Base-by-base conservation (phyloP, 2,329 filamentous ascomycete species). In the Xylariaceae sp. region DNA sequence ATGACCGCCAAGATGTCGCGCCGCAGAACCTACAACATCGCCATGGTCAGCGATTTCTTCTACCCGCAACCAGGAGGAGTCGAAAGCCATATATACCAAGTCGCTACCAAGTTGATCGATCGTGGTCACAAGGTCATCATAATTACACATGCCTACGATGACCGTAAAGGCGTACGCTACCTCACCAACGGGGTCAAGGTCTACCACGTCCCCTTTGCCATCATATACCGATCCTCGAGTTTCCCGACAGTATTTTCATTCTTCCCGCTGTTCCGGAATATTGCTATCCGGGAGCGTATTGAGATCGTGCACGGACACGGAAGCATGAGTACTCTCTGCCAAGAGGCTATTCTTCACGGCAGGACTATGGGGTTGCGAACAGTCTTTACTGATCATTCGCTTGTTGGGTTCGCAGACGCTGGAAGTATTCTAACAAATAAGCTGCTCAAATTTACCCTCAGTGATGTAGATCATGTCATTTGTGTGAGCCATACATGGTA, bases 41-140 rank as follows among this genome's bases (percentile, higher is more conserved):
- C 81, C 52, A 98, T 98, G 93, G 88, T 96, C 67, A 91, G 92
- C 79, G 93, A 98, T 75, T 96, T 95, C 78, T 98, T 98, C 83
- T 98, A 94, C 65, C 93, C 93, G 12, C 92, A 97, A 63, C 92
- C 93, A 42, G 91, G 93, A 63, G 93, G 93, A 59, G 83, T 98
- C 55, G 93, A 98, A 72, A 95, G 89, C 67, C 93, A 98, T 70
- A 97, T 98, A 59, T 98, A 98, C 72, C 93, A 98, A 68, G 76
- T 98, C 33, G 93, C 92, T 23, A 88, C 86, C 46, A 98, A 97
- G 77, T 82, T 98, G 56, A 90, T 97, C 55, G 92, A 98, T 67
- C 88, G 93, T 33, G 93, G 93, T 33, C 93, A 98, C 74, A 96
- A 96, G 71, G 92, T 98, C 59, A 88, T 98, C 53, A 86, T 98